Evolutionary conservation across 2,329 filamentous ascomycete species (phyloP), one percentile per base, ranked within the genome.

Genomic region (Tympanopsis confertula): DNA sequence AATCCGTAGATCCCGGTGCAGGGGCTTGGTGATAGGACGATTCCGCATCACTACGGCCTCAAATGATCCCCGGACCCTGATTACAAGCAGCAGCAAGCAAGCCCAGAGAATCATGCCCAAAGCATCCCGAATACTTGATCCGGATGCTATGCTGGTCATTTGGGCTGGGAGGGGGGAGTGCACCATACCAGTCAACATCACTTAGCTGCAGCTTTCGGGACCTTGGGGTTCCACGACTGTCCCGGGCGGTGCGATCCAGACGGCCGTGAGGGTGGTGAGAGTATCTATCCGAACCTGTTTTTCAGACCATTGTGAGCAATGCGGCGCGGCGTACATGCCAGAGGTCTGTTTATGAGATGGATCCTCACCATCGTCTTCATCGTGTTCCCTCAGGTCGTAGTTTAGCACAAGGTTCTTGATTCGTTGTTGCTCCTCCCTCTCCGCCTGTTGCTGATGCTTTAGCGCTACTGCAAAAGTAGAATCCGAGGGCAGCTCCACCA

Each of bases 131-230:
- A n/a, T n/a, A n/a, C 35, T 15, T 36, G 35, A 19, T 26, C 15
- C n/a, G 32, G 30, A n/a, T 36, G 33, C 36, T 14, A 15, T 35
- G 17, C n/a, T 20, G 36, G 39, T 15, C 33, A 29, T 19, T 26
- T 36, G 15, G 24, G 22, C 42, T 46, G 37, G 36, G 40, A 45
- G 44, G 15, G 17, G 43, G 49, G 49, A 50, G 45, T 42, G 38
- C 48, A 42, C 47, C 67, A 66, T 89, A 95, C 91, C 91, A 98
- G 60, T 96, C 91, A 58, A 98, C 86, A 61, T 98, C 91, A 60
- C 86, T 94, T 42, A 96, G 74, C 57, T 96, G 89, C 42, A 98
- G 68, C 61, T 94, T 93, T 51, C 91, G 78, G 41, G 84, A 79
- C 45, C 88, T 82, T 57, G 94, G 88, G 22, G n/a, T n/a, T 42